Conservation (phyloP, 2,329 filamentous ascomycete species). For the Trichoderma breve region DNA sequence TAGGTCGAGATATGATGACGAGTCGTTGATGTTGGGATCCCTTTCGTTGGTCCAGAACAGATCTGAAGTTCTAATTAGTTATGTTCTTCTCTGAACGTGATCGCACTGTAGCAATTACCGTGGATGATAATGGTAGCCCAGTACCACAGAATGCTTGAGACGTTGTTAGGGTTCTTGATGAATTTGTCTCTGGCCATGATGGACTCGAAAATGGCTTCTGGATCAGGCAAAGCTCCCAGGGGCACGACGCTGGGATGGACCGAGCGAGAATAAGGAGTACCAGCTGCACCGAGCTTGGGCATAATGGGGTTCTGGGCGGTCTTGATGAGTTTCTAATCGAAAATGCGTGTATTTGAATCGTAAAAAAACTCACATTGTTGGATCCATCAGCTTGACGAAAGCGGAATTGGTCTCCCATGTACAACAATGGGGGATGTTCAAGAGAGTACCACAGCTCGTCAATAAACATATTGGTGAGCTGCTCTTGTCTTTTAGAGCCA, state of each 20-base stretch:
- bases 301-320: constrained; percentile 56
- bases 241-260: constrained; percentile 58
- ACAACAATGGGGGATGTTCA: constrained; percentile 69
- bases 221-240: constrained; percentile 66
- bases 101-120: constrained; percentile 40
- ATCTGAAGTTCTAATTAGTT: constrained; percentile 39
- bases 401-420: constrained; percentile 58
- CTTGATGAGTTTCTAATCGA: background rate
- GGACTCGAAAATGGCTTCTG: constrained; percentile 59
- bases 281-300: constrained; percentile 65
- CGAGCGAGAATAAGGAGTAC: constrained; percentile 64
- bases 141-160: constrained; percentile 70
- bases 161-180: constrained; percentile 65
- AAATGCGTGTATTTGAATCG: background rate
- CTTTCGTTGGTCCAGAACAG: constrained; percentile 67
- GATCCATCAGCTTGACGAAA: constrained; percentile 71
- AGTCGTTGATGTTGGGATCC: constrained; percentile 61
- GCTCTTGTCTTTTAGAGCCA: constrained; percentile 58
- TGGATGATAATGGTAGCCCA: constrained; percentile 73
- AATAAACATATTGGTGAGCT: constrained; percentile 67
- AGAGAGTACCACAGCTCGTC: constrained; percentile 68
- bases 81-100: background rate
- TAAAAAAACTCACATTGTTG: constrained; percentile 51
- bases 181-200: constrained; percentile 55
- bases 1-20: constrained; percentile 70